These are phyloP conservation scores for Candida multigemmis DNA, from an alignment of 805 yeast species.

Conservation along the genomic window DNA sequence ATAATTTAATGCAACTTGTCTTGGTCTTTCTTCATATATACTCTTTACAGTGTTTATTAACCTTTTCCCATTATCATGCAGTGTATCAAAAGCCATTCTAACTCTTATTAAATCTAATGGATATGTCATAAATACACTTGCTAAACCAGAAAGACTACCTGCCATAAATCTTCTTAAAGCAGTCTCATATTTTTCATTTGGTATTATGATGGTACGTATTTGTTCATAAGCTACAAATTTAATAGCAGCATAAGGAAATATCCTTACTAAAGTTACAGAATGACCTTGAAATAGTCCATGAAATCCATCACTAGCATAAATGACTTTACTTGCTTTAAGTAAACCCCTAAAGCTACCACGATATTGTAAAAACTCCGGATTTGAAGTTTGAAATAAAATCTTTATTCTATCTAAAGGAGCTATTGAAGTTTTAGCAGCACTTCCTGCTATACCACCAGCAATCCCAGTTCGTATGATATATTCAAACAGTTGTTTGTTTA, in stretches of 20 bases:
- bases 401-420: slow-evolving; percentile 96
- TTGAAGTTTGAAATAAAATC: slow-evolving; percentile 89
- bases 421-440: slow-evolving; percentile 89
- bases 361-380: slow-evolving; percentile 76
- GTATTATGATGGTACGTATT: slow-evolving; percentile 70
- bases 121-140: slow-evolving; percentile 81
- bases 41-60: too few relatives aligned
- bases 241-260: slow-evolving; percentile 95
- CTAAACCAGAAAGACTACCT: slow-evolving; percentile 85
- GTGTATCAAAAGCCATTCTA: slow-evolving; percentile 82
- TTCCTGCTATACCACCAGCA: slow-evolving; percentile 94
- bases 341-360: slow-evolving; percentile 78
- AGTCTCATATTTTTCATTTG: slow-evolving; percentile 66
- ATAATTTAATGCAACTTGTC: too few relatives aligned
- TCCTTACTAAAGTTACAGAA: slow-evolving; percentile 82
- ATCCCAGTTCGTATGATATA: slow-evolving; percentile 78
- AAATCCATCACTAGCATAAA: slow-evolving; percentile 61
- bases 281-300: slow-evolving; percentile 90
- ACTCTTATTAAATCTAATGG: slow-evolving; percentile 90
- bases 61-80: slow-evolving; percentile 12
- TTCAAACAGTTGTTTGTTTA: slow-evolving; percentile 64
- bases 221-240: slow-evolving; percentile 96
- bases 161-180: slow-evolving; percentile 73
- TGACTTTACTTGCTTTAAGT: slow-evolving; percentile 59
- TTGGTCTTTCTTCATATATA: too few relatives aligned